Conservation (phyloP, 139 green algal genomes). For the Picochlorum sp. region DNA sequence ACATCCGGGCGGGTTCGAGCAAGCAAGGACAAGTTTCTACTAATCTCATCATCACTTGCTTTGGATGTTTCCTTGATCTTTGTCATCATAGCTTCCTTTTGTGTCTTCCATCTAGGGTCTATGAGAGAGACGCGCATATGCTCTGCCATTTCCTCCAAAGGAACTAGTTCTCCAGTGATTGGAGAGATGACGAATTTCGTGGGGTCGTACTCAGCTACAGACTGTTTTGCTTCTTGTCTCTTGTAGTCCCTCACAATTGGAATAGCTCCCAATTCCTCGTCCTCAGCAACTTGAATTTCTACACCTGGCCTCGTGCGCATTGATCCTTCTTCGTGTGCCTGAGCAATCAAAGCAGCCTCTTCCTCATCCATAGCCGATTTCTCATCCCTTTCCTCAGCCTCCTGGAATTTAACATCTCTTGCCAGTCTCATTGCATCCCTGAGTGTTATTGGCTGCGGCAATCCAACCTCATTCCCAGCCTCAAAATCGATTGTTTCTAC, state of each 20-base stretch:
- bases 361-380: slow-evolving; percentile 68
- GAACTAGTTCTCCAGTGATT: slow-evolving; percentile 84
- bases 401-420: slow-evolving; percentile 6
- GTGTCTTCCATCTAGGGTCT: slow-evolving; percentile 86
- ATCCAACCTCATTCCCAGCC: slow-evolving; percentile 77
- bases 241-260: slow-evolving; percentile 88
- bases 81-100: slow-evolving; percentile 87
- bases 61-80: slow-evolving; percentile 74
- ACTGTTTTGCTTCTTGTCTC: slow-evolving; percentile 29
- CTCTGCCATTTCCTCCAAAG: slow-evolving; percentile 70
- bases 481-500: slow-evolving; percentile 95
- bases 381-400: slow-evolving; percentile 15
- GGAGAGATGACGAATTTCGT: slow-evolving; percentile 79
- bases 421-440: slow-evolving; percentile 54
- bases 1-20: slow-evolving; percentile 84
- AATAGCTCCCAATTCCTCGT: slow-evolving; percentile 38
- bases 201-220: slow-evolving; percentile 3
- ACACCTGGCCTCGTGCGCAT: slow-evolving; percentile 3
- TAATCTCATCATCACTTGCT: slow-evolving; percentile 88
- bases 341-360: slow-evolving; percentile 66
- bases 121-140: slow-evolving; percentile 84
- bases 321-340: slow-evolving; percentile 3
- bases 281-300: slow-evolving; percentile 39
- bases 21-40: slow-evolving; percentile 75
- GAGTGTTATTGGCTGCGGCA: slow-evolving; percentile 75